Evolutionary conservation across 1,284 basidiomycete genomes (phyloP).

Genomic region (Exobasidium cylindrosporum): DNA sequence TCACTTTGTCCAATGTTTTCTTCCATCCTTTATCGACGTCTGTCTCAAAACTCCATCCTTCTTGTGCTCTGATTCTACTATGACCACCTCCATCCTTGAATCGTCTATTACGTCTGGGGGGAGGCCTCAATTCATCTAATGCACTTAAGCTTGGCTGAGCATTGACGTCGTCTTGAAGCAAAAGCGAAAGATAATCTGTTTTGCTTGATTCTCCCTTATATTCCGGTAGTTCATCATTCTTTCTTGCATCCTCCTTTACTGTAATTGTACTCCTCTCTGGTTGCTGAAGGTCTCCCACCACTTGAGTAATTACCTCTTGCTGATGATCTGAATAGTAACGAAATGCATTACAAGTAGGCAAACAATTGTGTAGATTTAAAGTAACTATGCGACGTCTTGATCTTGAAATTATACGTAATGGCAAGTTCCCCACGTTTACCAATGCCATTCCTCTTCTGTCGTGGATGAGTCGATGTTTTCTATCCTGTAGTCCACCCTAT

Average conservation of each 20-base stretch:
- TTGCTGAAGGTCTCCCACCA: too few species aligned
- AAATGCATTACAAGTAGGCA: too few species aligned
- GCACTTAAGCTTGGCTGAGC: background rate
- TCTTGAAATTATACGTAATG: too few species aligned
- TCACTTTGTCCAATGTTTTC: background rate
- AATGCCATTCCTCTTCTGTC: too few species aligned
- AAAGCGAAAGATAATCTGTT: background rate
- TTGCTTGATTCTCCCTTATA: background rate
- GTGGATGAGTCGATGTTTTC: too few species aligned
- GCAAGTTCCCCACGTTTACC: too few species aligned
- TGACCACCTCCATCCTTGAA: background rate
- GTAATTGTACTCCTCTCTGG: too few species aligned
- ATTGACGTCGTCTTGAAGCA: background rate
- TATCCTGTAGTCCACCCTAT: too few species aligned
- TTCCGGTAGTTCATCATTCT: background rate
- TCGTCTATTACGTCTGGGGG: too few species aligned
- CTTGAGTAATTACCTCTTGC: background rate
- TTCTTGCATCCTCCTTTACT: too few species aligned
- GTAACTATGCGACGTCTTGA: too few species aligned
- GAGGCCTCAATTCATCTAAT: background rate
- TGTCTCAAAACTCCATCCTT: background rate
- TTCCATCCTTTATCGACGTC: background rate
- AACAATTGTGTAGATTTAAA: too few species aligned
- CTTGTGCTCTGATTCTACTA: background rate
- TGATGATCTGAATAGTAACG: background rate